These are phyloP conservation scores for Sphagnum tenellum DNA, from an alignment of 225 moss, liverwort and hornwort species.

Conservation along the genomic window DNA sequence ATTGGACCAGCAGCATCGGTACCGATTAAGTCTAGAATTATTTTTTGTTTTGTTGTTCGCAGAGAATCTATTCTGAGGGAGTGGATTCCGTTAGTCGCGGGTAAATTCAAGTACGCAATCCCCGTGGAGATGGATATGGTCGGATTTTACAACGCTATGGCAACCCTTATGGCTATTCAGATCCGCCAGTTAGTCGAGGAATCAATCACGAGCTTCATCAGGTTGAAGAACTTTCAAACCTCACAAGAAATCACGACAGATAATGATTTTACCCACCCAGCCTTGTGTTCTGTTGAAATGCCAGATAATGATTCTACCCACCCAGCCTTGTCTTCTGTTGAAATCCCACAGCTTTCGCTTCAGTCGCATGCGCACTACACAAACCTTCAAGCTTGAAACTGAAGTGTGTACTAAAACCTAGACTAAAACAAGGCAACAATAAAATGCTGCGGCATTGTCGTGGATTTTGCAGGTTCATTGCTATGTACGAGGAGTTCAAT, in stretches of 20 bases:
- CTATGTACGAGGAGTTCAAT: constrained; percentile 25
- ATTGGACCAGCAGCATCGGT: too few relatives aligned
- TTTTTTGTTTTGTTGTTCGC: background rate
- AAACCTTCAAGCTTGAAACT: too few relatives aligned
- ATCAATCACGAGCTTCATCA: constrained; percentile 53
- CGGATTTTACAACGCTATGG: constrained; percentile 80
- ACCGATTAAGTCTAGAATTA: too few relatives aligned
- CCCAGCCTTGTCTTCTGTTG: too few relatives aligned
- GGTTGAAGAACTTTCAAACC: constrained; percentile 9
- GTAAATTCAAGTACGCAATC: constrained; percentile 56
- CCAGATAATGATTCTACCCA: too few relatives aligned
- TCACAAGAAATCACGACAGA: too few relatives aligned
- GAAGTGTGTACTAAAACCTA: too few relatives aligned
- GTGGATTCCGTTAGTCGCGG: constrained; percentile 54
- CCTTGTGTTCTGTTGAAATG: too few relatives aligned
- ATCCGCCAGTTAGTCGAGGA: constrained; percentile 58
- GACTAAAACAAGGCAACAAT: constrained; percentile 5
- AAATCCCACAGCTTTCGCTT: too few relatives aligned
- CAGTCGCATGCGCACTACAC: too few relatives aligned
- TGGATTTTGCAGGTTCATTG: constrained; percentile 27
- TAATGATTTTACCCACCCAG: too few relatives aligned
- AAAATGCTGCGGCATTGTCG: background rate
- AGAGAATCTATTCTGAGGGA: constrained; percentile 35
- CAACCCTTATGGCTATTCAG: constrained; percentile 65
- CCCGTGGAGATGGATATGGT: constrained; percentile 63